These are phyloP conservation scores for Coriaria nepalensis DNA, from an alignment of 306 rosid species.

Conservation along the genomic window DNA sequence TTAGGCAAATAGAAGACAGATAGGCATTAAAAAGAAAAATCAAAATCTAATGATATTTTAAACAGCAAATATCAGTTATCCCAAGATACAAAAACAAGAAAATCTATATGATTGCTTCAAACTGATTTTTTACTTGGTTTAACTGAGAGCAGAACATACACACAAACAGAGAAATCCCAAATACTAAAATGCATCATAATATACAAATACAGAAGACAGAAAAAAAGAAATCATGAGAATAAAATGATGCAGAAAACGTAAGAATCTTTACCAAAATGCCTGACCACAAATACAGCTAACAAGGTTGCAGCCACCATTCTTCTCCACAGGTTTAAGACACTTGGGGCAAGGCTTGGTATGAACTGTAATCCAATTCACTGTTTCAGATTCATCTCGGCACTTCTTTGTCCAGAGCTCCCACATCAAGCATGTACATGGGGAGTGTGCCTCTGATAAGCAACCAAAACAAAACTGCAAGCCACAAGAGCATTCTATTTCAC, in stretches of 20 bases:
- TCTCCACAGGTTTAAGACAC: constrained; percentile 93
- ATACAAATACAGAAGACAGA: neutral
- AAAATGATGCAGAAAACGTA: neutral
- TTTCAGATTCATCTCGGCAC: constrained; percentile 95
- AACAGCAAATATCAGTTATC: no score
- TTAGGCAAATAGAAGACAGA: no score
- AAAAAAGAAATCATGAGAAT: constrained; percentile 2
- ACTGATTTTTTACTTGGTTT: no score
- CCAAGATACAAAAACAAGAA: no score
- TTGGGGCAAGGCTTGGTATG: constrained; percentile 92
- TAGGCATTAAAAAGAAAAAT: no score
- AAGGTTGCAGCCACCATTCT: constrained; percentile 97
- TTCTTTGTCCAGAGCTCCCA: constrained; percentile 94
- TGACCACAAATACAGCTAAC: constrained; percentile 95
- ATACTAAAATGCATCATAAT: neutral
- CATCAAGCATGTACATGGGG: constrained; percentile 93
- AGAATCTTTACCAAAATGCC: constrained; percentile 74
- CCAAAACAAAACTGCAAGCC: constrained; percentile 83
- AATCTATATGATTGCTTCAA: no score
- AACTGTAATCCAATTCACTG: constrained; percentile 94
- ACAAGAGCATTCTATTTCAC: constrained; percentile 92
- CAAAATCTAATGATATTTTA: no score
- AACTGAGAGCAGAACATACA: no score
- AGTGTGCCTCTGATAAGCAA: constrained; percentile 75
- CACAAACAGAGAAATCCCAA: neutral